Percentiles rank a stretch among this genome's conserved stretches.
Evolutionary conservation across 106 monocot species (phyloP).

Genomic region (Xerophyta viscosa): DNA sequence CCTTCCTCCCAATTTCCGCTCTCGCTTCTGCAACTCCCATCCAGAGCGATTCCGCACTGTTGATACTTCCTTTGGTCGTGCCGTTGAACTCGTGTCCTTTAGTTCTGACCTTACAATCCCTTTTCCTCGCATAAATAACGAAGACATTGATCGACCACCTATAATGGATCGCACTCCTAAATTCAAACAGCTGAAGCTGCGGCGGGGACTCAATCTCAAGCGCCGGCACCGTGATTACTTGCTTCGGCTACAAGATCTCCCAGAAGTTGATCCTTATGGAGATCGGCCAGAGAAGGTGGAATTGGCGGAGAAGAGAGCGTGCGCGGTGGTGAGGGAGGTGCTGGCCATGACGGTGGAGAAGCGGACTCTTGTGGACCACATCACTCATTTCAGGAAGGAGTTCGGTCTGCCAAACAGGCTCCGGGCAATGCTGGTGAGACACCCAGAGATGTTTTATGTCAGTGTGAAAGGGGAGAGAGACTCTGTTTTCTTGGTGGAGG

Average conservation of each 20-base stretch:
- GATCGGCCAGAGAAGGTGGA: constrained; percentile 3
- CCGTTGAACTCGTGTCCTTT: constrained; percentile 48
- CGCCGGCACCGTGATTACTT: constrained; percentile 60
- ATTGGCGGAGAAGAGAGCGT: constrained; percentile 51
- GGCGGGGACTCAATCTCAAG: constrained; percentile 66
- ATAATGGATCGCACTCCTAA: constrained; percentile 63
- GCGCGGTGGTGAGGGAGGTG: constrained; percentile 81
- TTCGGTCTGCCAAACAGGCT: constrained; percentile 76
- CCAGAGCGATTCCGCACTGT: constrained; percentile 55
- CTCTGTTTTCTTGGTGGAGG: constrained; percentile 88
- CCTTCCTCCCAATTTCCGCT: constrained; percentile 59
- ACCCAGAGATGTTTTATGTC: constrained; percentile 98
- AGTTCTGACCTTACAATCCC: constrained; percentile 4
- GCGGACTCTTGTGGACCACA: constrained; percentile 81
- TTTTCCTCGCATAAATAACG: constrained; percentile 16
- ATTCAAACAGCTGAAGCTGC: constrained; percentile 50
- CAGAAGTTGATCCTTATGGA: constrained; percentile 48
- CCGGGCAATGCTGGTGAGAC: constrained; percentile 64
- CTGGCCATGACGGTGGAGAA: constrained; percentile 80
- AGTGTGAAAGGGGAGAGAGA: constrained; percentile 83
- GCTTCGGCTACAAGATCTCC: constrained; percentile 44
- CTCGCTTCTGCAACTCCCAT: constrained; percentile 49
- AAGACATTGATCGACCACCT: constrained; percentile 12
- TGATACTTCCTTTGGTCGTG: constrained; percentile 64
- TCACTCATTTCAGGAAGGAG: constrained; percentile 85